These are phyloP conservation scores for Metarhizium humberi DNA, from an alignment of 2,329 filamentous ascomycete species.

Conservation along the genomic window DNA sequence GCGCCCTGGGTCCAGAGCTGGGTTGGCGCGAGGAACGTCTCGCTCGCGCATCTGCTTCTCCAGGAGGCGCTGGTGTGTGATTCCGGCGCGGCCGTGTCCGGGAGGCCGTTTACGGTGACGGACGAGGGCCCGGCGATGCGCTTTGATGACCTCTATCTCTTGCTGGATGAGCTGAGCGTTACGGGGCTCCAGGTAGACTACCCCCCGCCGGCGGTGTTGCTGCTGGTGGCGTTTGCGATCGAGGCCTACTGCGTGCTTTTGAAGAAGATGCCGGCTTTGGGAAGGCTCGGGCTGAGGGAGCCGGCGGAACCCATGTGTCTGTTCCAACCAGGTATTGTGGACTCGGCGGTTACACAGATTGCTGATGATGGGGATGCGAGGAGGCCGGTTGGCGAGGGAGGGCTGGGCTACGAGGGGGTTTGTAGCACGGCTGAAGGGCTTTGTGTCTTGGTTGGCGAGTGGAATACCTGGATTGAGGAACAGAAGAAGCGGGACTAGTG, in stretches of 20 bases:
- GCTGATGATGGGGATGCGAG: conserved; percentile 28
- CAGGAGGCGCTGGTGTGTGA: conserved; percentile 38
- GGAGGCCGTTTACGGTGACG: conserved; percentile 40
- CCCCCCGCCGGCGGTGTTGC: conserved; percentile 25
- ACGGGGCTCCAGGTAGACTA: conserved; percentile 21
- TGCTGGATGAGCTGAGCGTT: conserved; percentile 19
- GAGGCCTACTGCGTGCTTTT: conserved; percentile 12
- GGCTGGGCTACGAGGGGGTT: conserved; percentile 29
- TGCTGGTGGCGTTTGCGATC: conserved; percentile 25
- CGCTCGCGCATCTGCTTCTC: conserved; percentile 42
- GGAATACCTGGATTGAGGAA: conserved; percentile 21
- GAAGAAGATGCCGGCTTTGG: conserved; percentile 11
- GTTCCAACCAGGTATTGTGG: conserved; percentile 31
- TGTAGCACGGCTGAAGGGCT: conserved; percentile 32
- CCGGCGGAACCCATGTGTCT: conserved; percentile 24
- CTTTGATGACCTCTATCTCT: conserved; percentile 29
- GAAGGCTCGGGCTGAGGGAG: conserved; percentile 17
- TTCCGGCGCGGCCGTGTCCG: conserved; percentile 17
- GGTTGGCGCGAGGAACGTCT: conserved; percentile 41
- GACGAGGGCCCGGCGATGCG: conserved; percentile 36
- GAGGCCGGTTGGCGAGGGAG: conserved; percentile 27
- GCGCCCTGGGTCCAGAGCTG: conserved; percentile 37
- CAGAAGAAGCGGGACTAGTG: too few species aligned
- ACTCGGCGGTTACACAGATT: conserved; percentile 25
- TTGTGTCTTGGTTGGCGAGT: conserved; percentile 28